Conservation (phyloP, 73 alveolate species). For the Paramecium biaurelia region DNA sequence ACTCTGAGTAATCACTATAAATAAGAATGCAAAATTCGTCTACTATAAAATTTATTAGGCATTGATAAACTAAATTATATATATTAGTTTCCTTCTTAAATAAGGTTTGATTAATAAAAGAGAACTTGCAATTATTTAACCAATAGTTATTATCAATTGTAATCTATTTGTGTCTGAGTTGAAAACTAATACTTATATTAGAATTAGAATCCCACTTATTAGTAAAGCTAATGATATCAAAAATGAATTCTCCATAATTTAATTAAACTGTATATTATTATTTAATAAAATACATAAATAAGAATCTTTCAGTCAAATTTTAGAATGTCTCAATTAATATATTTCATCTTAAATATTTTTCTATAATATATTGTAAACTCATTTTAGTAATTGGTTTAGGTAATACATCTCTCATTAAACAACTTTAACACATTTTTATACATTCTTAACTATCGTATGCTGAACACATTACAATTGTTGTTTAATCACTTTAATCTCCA, state of each 20-base stretch:
- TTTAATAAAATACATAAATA: neutral
- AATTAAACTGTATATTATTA: neutral
- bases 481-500: neutral
- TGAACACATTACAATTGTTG: conserved; percentile 28
- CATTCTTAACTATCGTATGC: conserved; percentile 38
- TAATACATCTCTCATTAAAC: neutral
- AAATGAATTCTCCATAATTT: neutral
- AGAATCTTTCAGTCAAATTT: neutral
- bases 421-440: neutral
- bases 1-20: neutral
- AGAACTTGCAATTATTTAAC: neutral
- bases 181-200: neutral
- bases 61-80: neutral
- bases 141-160: neutral
- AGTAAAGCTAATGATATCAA: neutral
- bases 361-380: neutral
- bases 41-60: neutral
- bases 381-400: neutral
- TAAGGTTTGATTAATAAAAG: neutral
- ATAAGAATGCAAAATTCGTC: neutral
- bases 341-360: neutral
- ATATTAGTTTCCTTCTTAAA: neutral
- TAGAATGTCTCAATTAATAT: neutral
- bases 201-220: neutral
- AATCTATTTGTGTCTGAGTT: neutral